Base-by-base conservation (phyloP, 1,284 basidiomycete genomes). In the Boletellus deceptivus region DNA sequence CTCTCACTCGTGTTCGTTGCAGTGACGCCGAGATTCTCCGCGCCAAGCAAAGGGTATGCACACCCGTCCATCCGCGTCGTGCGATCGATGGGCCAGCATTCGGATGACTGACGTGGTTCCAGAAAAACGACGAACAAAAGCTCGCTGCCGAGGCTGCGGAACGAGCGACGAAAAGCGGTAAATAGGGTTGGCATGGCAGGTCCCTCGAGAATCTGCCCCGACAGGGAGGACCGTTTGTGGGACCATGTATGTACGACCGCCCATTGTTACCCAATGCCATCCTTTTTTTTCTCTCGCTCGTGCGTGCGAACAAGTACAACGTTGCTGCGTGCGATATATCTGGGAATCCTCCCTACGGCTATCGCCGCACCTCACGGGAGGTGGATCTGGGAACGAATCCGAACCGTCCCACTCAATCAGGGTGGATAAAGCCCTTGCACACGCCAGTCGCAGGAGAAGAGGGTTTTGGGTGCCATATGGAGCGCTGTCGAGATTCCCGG, bases 11-110 rank as follows among this genome's bases (percentile, higher is more conserved):
- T 53, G 49, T 47, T 31, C 52, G 58, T 55, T 57, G 40, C 51
- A 91, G 87, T 53, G 87, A 91, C 65, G 87, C 87, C 40, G 84
- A 85, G 59, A 77, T 78, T 46, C 65, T 90, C 50, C 77, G 84
- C 52, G 82, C 82, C 55, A 91, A 91, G 68, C 88, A 91, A 66
- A 86, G 85, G 83, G 88, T 81, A 65, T 36, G 66, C 31, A 13
- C 31, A 16, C 31, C 5, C 31, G 11, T 33, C 31, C 13, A 13
- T 33, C 14, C 11, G 6, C 29, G 29, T 31, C 7, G 22, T 22
- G 22, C 22, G 22, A 25, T 25, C 25, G 25, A 9, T 16, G 34
- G n/a, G n/a, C 50, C 48, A 54, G 43, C 52, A 40, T 53, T 53
- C 48, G 40, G 48, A 44, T 39, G 16, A 40, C 62, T 59, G 54